Evolutionary conservation across 176 grass and related monocot species (phyloP).

Genomic region (maize (Zea mays)): Zm-B73-REFERENCE-NAM-5.0 NC_050098.1:51391001-51391500

Average conservation of each 20-base stretch:
- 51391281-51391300: conserved; percentile 69
- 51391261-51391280: conserved; percentile 75
- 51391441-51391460: conserved; percentile 36
- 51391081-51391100: conserved; percentile 40
- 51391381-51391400: conserved; percentile 12
- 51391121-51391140: conserved; percentile 75
- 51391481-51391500: conserved; percentile 33
- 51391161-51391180: conserved; percentile 83
- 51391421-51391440: conserved; percentile 67
- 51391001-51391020: background rate
- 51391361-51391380: conserved; percentile 20
- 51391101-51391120: conserved; percentile 51
- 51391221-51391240: background rate
- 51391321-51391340: conserved; percentile 55
- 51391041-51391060: conserved; percentile 82
- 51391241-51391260: conserved; percentile 75
- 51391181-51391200: conserved; percentile 1
- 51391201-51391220: conserved; percentile 17
- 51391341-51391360: conserved; percentile 40
- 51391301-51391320: conserved; percentile 61
- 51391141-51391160: conserved; percentile 67
- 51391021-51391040: conserved; percentile 57
- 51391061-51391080: conserved; percentile 61
- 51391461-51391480: conserved; percentile 31
- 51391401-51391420: conserved; percentile 64